Conservation (phyloP, 192 early-diverging fungal genomes). For the Rhizophlyctis rosea region DNA sequence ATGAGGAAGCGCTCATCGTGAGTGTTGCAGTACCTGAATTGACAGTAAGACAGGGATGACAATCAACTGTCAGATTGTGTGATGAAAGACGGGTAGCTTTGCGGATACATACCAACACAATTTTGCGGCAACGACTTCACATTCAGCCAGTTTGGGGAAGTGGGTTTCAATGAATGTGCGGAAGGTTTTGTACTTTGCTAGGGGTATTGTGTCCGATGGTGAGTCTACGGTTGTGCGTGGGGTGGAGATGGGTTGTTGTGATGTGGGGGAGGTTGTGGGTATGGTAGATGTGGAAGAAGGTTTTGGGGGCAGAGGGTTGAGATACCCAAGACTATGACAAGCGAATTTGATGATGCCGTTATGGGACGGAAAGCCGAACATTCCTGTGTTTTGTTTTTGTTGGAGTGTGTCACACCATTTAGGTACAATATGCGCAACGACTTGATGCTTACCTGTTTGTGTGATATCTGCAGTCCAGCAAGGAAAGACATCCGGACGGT, state of each 20-base stretch:
- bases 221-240: conserved; percentile 22
- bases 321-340: conserved; percentile 43
- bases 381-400: too few relatives aligned
- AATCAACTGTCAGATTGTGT: background rate
- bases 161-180: background rate
- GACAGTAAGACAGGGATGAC: background rate
- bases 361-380: conserved; percentile 41
- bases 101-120: conserved; percentile 14
- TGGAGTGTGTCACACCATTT: background rate
- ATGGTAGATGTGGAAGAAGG: too few relatives aligned
- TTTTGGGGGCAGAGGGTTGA: conserved; percentile 30
- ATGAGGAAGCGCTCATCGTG: conserved; percentile 54
- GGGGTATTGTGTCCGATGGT: conserved; percentile 2
- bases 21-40: conserved; percentile 30
- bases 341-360: conserved; percentile 47
- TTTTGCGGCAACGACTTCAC: background rate
- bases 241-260: conserved; percentile 18
- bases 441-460: conserved; percentile 25
- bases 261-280: conserved; percentile 8
- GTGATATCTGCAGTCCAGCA: conserved; percentile 55
- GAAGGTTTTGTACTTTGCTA: background rate
- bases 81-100: conserved; percentile 1
- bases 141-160: background rate
- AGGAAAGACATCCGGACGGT: conserved; percentile 29
- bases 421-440: background rate